Percentiles rank a stretch among this genome's conserved stretches.
Evolutionary conservation across 1,139 yeast species (phyloP).

Genomic region (Saccharomyces hybrid): DNA sequence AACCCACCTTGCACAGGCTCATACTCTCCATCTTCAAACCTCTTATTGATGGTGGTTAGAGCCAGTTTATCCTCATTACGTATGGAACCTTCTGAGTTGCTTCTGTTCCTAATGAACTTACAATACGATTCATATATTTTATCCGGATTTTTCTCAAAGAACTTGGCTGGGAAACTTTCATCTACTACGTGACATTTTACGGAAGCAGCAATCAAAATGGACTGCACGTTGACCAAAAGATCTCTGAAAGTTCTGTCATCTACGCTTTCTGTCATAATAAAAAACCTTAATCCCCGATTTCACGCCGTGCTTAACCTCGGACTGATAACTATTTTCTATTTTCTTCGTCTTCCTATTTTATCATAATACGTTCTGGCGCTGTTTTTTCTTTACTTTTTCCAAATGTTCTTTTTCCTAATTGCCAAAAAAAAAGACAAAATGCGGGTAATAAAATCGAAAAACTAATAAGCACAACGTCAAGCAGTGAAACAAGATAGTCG

Average conservation of each 20-base stretch:
- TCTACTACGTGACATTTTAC: slow-evolving; percentile 34
- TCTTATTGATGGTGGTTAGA: slow-evolving; percentile 32
- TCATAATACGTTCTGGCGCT: neutral
- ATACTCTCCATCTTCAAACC: slow-evolving; percentile 36
- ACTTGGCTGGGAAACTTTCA: slow-evolving; percentile 40
- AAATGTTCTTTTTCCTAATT: neutral
- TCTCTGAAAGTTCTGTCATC: neutral
- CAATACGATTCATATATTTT: slow-evolving; percentile 40
- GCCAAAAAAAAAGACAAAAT: neutral
- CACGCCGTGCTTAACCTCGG: neutral
- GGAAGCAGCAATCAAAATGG: slow-evolving; percentile 19
- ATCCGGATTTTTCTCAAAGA: slow-evolving; percentile 40
- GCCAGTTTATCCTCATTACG: slow-evolving; percentile 21
- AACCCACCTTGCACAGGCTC: slow-evolving; percentile 32
- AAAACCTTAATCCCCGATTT: slow-evolving; percentile 11
- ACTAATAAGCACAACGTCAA: neutral
- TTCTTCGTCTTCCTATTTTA: neutral
- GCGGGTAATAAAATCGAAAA: neutral
- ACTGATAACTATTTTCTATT: neutral
- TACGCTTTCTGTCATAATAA: slow-evolving; percentile 10
- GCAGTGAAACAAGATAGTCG: neutral
- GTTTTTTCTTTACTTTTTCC: neutral
- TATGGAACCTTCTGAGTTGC: slow-evolving; percentile 23
- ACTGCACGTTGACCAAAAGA: slow-evolving; percentile 2
- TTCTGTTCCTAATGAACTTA: slow-evolving; percentile 29